A percentile compares a stretch with the other conserved stretches of the same genome.
phyloP scores from a whole-genome alignment of 345 rosid species.

The Melastoma malabathricum region DNA sequence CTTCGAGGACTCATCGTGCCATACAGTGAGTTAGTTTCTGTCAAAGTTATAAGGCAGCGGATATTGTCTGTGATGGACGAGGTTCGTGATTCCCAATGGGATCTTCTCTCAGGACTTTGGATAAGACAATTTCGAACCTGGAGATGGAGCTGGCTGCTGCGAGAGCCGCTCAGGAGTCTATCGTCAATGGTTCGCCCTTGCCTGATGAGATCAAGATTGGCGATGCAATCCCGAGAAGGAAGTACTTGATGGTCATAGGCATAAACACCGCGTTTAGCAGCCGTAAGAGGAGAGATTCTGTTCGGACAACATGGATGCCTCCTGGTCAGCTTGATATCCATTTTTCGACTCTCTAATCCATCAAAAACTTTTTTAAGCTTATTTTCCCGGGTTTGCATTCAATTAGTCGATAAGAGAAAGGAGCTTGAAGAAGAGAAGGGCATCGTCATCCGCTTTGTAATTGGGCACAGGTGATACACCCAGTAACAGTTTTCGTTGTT shows the following conservation, averaged over 20 bases:
- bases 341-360: background rate
- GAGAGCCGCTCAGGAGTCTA: conserved; percentile 73
- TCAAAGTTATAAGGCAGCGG: background rate
- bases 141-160: conserved; percentile 88
- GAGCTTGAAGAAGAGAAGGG: conserved; percentile 98
- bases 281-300: conserved; percentile 87
- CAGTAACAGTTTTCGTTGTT: background rate
- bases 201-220: conserved; percentile 41
- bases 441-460: conserved; percentile 82
- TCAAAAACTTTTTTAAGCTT: background rate
- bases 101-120: conserved; percentile 37
- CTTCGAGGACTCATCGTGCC: conserved; percentile 62
- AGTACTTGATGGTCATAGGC: conserved; percentile 82
- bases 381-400: background rate
- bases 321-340: conserved; percentile 40
- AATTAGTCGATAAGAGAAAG: conserved; percentile 65
- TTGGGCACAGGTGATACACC: conserved; percentile 74
- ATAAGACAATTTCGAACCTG: conserved; percentile 62
- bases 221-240: conserved; percentile 39
- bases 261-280: conserved; percentile 93
- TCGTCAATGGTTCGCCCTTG: conserved; percentile 62
- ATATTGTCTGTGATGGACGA: too few species aligned
- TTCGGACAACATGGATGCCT: conserved; percentile 97
- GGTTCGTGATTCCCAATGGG: background rate
- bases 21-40: conserved; percentile 41